These are phyloP conservation scores for Glebionis coronaria DNA, from an alignment of 129 eudicot species.

Conservation along the genomic window DNA sequence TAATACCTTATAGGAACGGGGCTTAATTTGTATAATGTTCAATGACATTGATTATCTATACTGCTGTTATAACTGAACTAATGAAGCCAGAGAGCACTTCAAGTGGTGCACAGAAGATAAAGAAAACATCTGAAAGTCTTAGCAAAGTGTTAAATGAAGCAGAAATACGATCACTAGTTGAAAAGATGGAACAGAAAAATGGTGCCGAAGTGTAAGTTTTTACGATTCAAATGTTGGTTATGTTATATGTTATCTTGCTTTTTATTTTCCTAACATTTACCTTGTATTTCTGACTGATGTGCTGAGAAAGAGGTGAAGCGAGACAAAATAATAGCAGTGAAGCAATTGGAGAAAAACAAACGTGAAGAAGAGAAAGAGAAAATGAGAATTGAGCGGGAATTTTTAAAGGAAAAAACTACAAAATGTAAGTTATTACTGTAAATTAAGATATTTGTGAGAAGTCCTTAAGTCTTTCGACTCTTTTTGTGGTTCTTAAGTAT, in stretches of 20 bases:
- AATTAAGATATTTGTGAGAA: not conserved
- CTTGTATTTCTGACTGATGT: slow-evolving; percentile 36
- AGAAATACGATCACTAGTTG: slow-evolving; percentile 63
- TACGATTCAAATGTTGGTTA: not conserved
- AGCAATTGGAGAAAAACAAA: slow-evolving; percentile 79
- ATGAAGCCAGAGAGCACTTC: slow-evolving; percentile 48
- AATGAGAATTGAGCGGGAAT: slow-evolving; percentile 69
- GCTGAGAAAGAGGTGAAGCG: slow-evolving; percentile 67
- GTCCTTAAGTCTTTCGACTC: not conserved
- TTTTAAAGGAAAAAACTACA: slow-evolving; percentile 81
- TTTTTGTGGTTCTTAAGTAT: not conserved
- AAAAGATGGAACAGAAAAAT: slow-evolving; percentile 54
- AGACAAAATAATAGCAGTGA: slow-evolving; percentile 51
- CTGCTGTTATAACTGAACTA: slow-evolving; percentile 61
- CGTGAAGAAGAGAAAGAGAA: slow-evolving; percentile 81
- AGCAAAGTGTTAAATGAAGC: slow-evolving; percentile 62
- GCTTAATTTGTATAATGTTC: not conserved
- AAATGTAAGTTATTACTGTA: slow-evolving; percentile 38
- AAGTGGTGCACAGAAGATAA: slow-evolving; percentile 38
- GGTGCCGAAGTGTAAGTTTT: slow-evolving; percentile 63
- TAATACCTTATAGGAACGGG: not conserved
- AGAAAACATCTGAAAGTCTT: slow-evolving; percentile 66
- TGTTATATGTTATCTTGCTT: slow-evolving; percentile 2
- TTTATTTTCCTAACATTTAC: not conserved
- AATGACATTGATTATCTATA: slow-evolving; percentile 17